Evolutionary conservation across 805 yeast genomes (phyloP), one percentile per base, ranked within the genome.

Genomic region (Zygosaccharomyces bailii): DNA sequence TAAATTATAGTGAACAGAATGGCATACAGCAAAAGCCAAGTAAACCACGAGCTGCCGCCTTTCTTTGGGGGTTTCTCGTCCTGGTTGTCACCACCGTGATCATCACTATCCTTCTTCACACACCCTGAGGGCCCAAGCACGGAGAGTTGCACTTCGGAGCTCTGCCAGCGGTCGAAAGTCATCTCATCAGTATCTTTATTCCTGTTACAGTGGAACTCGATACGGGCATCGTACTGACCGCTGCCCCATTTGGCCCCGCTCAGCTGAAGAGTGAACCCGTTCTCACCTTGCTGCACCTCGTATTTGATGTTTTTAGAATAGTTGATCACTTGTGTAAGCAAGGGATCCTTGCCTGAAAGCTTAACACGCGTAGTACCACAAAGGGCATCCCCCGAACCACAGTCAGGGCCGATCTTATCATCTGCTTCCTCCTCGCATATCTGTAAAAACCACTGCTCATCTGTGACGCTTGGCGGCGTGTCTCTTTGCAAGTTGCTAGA

Each of bases 381-480:
- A 6, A 90, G 61, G 51, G 85, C 86, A 1, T 90, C 78, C 50
- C 83, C 80, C 37, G 68, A 67, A 0, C 89, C 83, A 65, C 97
- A 90, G 21, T 71, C 72, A 4, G 69, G 60, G 0, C 64, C 60
- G 2, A 54, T 59, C 8, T 66, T 63, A 7, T 60, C 65, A 8
- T 58, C 58, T 16, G 56, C 48, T 17, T 63, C 57, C 24, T 63
- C 67, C 36, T 78, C 80, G 67, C 95, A 87, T 6, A 88, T 70
- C 40, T 87, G 84, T 29, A 90, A 51, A 56, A 73, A 79, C 90
- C 96, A 86, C 2, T 77, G 72, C 25, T 72, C 64, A 39, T 69
- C 73, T 1, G 85, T 78, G 24, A 63, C 66, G 9, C 91, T 76
- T 1, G 99, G 98, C 13, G 98, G 98, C 8, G 96, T 86, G 34